phyloP scores from a whole-genome alignment of 2,329 filamentous ascomycete species.

The Xylariales sp. region DNA sequence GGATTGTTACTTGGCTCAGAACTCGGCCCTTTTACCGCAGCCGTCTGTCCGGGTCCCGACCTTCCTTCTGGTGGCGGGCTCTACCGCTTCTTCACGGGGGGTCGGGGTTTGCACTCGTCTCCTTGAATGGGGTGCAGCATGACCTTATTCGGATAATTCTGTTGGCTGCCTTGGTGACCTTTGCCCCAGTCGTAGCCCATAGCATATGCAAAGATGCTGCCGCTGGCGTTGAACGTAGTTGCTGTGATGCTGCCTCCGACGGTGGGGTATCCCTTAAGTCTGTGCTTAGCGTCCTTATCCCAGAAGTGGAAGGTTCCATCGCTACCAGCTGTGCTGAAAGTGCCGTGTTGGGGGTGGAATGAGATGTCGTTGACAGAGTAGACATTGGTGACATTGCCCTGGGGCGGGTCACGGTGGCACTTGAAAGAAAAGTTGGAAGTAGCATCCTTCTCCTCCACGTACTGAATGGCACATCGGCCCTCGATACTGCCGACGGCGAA shows the following conservation, averaged over 20 bases:
- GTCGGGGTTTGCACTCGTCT: conserved; percentile 60
- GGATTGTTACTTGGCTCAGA: no score
- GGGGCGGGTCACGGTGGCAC: conserved; percentile 82
- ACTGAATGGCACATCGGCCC: conserved; percentile 94
- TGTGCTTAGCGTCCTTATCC: conserved; percentile 89
- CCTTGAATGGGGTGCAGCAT: conserved; percentile 73
- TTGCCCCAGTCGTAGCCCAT: conserved; percentile 99
- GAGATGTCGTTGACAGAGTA: conserved; percentile 96
- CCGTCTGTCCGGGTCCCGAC: background rate
- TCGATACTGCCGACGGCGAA: conserved; percentile 97
- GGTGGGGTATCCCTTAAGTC: conserved; percentile 81
- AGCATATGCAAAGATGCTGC: conserved; percentile 81
- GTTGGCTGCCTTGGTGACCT: conserved; percentile 81
- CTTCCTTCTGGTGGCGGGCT: background rate
- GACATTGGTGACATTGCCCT: conserved; percentile 77
- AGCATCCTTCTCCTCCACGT: conserved; percentile 92
- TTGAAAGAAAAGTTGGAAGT: conserved; percentile 98
- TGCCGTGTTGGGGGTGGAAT: conserved; percentile 94
- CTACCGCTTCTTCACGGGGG: conserved; percentile 56
- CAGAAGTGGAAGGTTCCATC: conserved; percentile 97
- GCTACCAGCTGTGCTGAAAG: conserved; percentile 93
- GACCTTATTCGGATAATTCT: conserved; percentile 70
- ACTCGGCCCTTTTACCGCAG: background rate
- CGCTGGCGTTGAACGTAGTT: conserved; percentile 85
- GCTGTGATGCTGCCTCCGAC: conserved; percentile 84